A percentile compares a stretch with the other conserved stretches of the same genome.
phyloP scores from a whole-genome alignment of 2,329 filamentous ascomycete genomes.

The Rhinocladiella mackenziei region DNA sequence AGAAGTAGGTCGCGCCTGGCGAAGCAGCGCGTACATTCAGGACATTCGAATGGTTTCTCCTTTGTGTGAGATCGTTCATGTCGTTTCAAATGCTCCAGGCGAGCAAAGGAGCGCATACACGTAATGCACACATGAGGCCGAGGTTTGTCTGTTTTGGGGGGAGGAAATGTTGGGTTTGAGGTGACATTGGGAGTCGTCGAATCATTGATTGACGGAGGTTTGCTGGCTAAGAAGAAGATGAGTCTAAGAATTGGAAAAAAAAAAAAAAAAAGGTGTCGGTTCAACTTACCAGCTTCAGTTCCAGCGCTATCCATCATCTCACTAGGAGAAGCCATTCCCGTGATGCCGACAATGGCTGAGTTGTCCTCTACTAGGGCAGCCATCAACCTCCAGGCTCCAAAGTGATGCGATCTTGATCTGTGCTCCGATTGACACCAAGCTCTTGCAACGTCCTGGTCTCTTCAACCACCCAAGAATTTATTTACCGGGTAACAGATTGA shows the following conservation, averaged over 20 bases:
- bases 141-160: constrained; percentile 95
- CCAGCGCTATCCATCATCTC: constrained; percentile 6
- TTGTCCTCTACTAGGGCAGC: background rate
- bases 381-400: background rate
- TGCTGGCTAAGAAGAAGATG: constrained; percentile 11
- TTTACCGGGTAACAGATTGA: background rate
- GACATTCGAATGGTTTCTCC: constrained; percentile 97
- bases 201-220: constrained; percentile 12
- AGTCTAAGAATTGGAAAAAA: background rate
- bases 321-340: constrained; percentile 6
- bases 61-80: constrained; percentile 98
- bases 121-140: constrained; percentile 90
- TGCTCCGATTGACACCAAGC: no score
- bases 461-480: background rate
- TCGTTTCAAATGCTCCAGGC: constrained; percentile 92
- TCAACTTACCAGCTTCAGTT: constrained; percentile 15
- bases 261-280: background rate
- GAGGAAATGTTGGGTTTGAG: constrained; percentile 45
- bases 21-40: constrained; percentile 91
- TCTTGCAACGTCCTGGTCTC: background rate
- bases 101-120: constrained; percentile 86
- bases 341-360: background rate
- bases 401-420: no score
- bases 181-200: constrained; percentile 4
- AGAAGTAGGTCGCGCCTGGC: constrained; percentile 86